These are phyloP conservation scores for Austroboletus niveus DNA, from an alignment of 1,284 basidiomycete species.

Conservation along the genomic window DNA sequence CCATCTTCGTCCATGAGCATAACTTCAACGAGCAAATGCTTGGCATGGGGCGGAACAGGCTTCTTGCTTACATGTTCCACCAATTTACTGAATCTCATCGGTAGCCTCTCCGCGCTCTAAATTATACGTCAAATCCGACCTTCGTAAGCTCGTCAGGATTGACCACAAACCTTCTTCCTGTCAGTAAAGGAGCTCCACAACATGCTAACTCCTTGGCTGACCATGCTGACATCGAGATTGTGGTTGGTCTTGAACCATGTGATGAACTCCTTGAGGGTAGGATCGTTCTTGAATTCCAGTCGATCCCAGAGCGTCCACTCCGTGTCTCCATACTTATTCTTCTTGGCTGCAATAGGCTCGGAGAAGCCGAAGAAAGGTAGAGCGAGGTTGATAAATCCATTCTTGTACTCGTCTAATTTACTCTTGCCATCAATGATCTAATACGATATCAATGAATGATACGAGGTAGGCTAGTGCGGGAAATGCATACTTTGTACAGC, in stretches of 20 bases:
- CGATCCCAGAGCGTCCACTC: slow-evolving; percentile 99
- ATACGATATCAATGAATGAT: slow-evolving; percentile 4
- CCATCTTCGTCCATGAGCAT: slow-evolving; percentile 91
- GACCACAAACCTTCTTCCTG: slow-evolving; percentile 74
- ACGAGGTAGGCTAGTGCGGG: background rate
- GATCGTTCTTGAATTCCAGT: slow-evolving; percentile 90
- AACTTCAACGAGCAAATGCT: slow-evolving; percentile 88
- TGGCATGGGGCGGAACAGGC: slow-evolving; percentile 76
- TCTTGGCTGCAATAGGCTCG: slow-evolving; percentile 92
- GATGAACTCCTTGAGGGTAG: slow-evolving; percentile 86
- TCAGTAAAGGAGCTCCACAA: slow-evolving; percentile 93
- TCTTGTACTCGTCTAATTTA: slow-evolving; percentile 95
- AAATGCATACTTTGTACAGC: slow-evolving; percentile 80
- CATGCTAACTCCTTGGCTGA: slow-evolving; percentile 97
- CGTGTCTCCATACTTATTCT: slow-evolving; percentile 81
- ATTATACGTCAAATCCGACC: slow-evolving; percentile 7
- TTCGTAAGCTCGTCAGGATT: background rate
- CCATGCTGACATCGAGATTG: slow-evolving; percentile 91
- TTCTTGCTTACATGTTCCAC: slow-evolving; percentile 96
- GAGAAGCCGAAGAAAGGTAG: slow-evolving; percentile 99
- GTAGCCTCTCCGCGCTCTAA: slow-evolving; percentile 82
- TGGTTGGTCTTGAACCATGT: slow-evolving; percentile 85
- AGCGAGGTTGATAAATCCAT: slow-evolving; percentile 97
- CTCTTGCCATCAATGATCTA: slow-evolving; percentile 94
- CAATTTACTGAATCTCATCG: slow-evolving; percentile 88